Evolutionary conservation across 2,329 filamentous ascomycete genomes (phyloP), one percentile per base, ranked within the genome.

Genomic region (Neodidymelliopsis sp.): DNA sequence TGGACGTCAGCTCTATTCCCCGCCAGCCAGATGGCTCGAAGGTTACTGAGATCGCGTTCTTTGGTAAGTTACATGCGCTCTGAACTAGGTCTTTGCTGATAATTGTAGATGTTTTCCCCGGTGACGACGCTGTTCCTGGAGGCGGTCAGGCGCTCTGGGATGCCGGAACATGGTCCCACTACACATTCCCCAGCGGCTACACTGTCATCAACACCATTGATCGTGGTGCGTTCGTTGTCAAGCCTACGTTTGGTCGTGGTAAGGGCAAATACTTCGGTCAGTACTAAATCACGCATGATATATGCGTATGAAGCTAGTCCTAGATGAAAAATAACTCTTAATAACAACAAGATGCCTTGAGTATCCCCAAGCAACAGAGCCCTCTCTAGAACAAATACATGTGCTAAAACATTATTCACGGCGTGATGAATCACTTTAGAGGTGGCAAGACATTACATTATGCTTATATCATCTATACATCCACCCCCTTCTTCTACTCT

Each of bases 191-290:
- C 23, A 65, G 69, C 31, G 75, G 75, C 6, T 77, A 60, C 51
- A 71, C 79, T 30, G 69, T 79, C 11, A 65, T 80, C 39, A 81
- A 81, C 61, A 79, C 77, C 2, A 80, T 81, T 51, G 79, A 81
- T 49, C 63, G 70, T 22, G 70, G 70, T 51, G 70, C 62, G 12
- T 74, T 73, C 52, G 66, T 72, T 15, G 65, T 71, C 7, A 70
- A 65, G 59, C 54, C 65, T 10, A 66, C 46, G 44, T 48, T 50
- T 22, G 62, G 60, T 11, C 54, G 54, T 46, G 64, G 65, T 25
- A 62, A 61, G 57, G 58, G 65, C n/a, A 55, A 63, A 51, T 63
- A 60, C 60, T 62, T 52, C 28, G 57, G 54, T 13, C 49, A 62
- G 51, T 49, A 52, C 49, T 46, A 38, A 13, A n/a, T 27, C 12